Evolutionary conservation across 192 early-diverging fungal genomes (phyloP).

Genomic region (Backusella parvicylindrica): DNA sequence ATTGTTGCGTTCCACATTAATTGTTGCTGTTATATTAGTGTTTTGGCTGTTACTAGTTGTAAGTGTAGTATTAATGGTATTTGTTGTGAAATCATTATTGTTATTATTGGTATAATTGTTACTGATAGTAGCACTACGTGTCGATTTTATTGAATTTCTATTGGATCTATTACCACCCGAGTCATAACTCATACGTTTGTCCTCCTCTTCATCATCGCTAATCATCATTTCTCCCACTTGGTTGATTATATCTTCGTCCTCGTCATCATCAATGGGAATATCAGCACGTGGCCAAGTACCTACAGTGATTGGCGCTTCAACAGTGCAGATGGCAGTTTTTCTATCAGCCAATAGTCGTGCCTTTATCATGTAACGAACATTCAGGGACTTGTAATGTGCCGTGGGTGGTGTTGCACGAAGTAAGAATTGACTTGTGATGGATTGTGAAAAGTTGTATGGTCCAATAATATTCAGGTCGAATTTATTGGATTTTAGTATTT

Average conservation of each 20-base stretch:
- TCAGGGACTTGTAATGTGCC: slow-evolving; percentile 8
- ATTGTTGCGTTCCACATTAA: neutral
- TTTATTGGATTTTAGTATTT: slow-evolving; percentile 7
- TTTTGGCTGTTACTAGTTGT: neutral
- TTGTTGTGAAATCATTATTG: neutral
- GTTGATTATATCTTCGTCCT: slow-evolving; percentile 18
- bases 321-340: neutral
- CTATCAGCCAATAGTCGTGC: neutral
- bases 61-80: neutral
- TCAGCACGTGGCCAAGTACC: slow-evolving; percentile 37
- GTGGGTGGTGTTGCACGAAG: slow-evolving; percentile 26
- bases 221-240: neutral
- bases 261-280: slow-evolving; percentile 40
- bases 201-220: neutral
- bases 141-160: neutral
- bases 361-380: slow-evolving; percentile 25
- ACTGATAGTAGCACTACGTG: neutral
- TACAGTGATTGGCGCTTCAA: slow-evolving; percentile 31
- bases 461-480: slow-evolving; percentile 23
- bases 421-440: slow-evolving; percentile 18
- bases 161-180: neutral
- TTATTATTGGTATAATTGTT: neutral
- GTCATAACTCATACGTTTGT: neutral
- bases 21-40: neutral
- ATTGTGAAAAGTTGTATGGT: slow-evolving; percentile 27